Evolutionary conservation across 805 yeast genomes (phyloP).

Genomic region (Kluyveromyces aestuarii): DNA sequence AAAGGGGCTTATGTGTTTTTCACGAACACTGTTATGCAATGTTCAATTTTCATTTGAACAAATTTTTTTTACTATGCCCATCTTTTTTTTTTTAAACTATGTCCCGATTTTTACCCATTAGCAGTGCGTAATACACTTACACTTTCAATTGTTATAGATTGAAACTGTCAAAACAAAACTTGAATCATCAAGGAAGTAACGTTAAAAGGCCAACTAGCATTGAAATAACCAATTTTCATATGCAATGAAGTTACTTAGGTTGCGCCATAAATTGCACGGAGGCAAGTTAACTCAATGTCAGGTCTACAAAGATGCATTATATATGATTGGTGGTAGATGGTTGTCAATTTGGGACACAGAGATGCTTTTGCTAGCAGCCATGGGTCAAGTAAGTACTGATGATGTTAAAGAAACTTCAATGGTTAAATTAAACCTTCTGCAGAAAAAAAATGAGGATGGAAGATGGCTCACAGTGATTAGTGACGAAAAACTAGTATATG

Average conservation of each 20-base stretch:
- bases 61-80: background rate
- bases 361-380: slow-evolving; percentile 22
- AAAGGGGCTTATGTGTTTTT: no score
- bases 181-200: background rate
- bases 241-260: slow-evolving; percentile 24
- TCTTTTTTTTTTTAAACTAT: no score
- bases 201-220: background rate
- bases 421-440: background rate
- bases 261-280: slow-evolving; percentile 20
- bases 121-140: background rate
- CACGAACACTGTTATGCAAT: no score
- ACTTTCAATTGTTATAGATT: no score
- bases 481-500: slow-evolving; percentile 12
- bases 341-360: slow-evolving; percentile 19
- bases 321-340: slow-evolving; percentile 19
- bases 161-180: background rate
- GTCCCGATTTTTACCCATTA: background rate
- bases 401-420: slow-evolving; percentile 2
- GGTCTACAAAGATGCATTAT: slow-evolving; percentile 49
- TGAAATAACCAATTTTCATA: background rate
- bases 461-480: slow-evolving; percentile 8
- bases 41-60: background rate
- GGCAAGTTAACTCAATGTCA: slow-evolving; percentile 19
- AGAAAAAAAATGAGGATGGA: slow-evolving; percentile 1
- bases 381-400: slow-evolving; percentile 11